Conservation (phyloP, 768 basidiomycete species). For the Trametes sanguinea region DNA sequence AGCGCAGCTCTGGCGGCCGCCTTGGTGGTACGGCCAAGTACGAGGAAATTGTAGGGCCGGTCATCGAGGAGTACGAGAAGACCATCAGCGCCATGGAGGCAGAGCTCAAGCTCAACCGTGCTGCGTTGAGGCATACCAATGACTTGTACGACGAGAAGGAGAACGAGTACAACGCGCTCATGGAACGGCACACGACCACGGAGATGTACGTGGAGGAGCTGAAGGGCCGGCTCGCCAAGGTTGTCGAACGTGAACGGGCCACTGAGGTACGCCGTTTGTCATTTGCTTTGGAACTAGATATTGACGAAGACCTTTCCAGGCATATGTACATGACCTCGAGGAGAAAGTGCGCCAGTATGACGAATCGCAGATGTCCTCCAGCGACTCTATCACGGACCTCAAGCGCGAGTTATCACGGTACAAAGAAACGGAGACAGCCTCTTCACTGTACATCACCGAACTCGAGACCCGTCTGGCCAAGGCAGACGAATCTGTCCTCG, state of each 20-base stretch:
- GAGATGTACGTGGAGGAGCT: constrained; percentile 90
- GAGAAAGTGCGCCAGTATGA: constrained; percentile 86
- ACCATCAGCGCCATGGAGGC: constrained; percentile 94
- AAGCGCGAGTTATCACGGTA: constrained; percentile 78
- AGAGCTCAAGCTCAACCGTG: constrained; percentile 83
- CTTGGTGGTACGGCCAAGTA: constrained; percentile 68
- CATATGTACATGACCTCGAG: constrained; percentile 92
- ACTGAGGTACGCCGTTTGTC: constrained; percentile 68
- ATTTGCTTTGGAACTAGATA: neutral
- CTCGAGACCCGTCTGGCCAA: constrained; percentile 80
- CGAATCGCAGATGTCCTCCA: constrained; percentile 75
- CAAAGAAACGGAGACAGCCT: constrained; percentile 73
- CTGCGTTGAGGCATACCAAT: constrained; percentile 87
- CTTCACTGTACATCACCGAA: constrained; percentile 79
- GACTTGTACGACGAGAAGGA: constrained; percentile 93
- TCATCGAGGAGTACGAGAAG: constrained; percentile 99
- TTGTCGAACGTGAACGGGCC: constrained; percentile 85
- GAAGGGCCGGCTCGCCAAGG: constrained; percentile 72
- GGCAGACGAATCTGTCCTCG: constrained; percentile 75
- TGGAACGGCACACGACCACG: constrained; percentile 72
- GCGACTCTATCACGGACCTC: constrained; percentile 79
- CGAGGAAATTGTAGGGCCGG: constrained; percentile 93
- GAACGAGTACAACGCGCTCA: constrained; percentile 66
- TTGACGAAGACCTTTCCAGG: constrained; percentile 46
- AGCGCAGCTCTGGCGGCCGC: constrained; percentile 62